phyloP scores from a whole-genome alignment of 768 basidiomycete species.

The Mycena filopes region DNA sequence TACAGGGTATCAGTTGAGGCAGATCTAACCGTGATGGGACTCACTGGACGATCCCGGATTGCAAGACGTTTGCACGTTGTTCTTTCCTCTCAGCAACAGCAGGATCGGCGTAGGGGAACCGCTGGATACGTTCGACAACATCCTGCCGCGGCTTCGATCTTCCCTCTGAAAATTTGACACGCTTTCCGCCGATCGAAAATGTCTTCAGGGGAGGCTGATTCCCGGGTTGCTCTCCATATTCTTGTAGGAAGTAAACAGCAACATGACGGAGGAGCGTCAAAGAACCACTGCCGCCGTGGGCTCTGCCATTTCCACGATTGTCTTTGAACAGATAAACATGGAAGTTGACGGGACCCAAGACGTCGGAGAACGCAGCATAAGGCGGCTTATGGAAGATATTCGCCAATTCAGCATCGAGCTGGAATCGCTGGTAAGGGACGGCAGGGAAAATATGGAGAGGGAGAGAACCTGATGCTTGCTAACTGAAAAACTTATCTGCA shows the following conservation, averaged over 20 bases:
- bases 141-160: slow-evolving; percentile 41
- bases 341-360: slow-evolving; percentile 57
- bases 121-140: slow-evolving; percentile 50
- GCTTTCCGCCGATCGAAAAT: slow-evolving; percentile 45
- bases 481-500: slow-evolving; percentile 41
- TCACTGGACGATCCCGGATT: slow-evolving; percentile 26
- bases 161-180: slow-evolving; percentile 47
- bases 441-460: neutral
- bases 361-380: slow-evolving; percentile 44
- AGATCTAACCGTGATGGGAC: neutral
- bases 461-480: slow-evolving; percentile 42
- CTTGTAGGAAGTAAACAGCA: slow-evolving; percentile 53
- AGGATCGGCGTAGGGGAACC: slow-evolving; percentile 56
- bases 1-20: neutral
- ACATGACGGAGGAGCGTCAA: slow-evolving; percentile 60
- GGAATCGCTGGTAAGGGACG: neutral
- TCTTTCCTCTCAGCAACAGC: slow-evolving; percentile 46
- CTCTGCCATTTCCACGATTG: slow-evolving; percentile 36
- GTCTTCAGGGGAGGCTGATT: slow-evolving; percentile 14
- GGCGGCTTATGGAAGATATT: slow-evolving; percentile 55
- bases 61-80: slow-evolving; percentile 43
- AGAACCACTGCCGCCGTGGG: slow-evolving; percentile 55
- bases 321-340: slow-evolving; percentile 60
- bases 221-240: slow-evolving; percentile 47
- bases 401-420: slow-evolving; percentile 47